Evolutionary conservation across 2,329 filamentous ascomycete species (phyloP).

Genomic region (Leptographium radiaticola): DNA sequence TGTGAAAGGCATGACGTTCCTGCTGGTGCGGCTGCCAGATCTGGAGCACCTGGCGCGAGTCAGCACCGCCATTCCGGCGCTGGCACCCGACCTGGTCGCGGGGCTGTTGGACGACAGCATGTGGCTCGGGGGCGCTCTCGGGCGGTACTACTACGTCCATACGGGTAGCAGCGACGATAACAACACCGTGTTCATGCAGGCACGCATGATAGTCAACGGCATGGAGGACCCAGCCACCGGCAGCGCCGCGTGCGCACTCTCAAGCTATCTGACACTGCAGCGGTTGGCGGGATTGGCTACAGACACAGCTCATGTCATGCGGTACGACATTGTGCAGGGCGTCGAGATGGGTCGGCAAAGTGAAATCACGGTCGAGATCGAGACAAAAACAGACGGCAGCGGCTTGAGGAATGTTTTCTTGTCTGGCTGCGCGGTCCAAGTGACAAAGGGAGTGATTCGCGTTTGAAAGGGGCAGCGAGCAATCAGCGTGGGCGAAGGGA

Average conservation of each 20-base stretch:
- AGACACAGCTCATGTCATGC: conserved; percentile 9
- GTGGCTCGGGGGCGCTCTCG: conserved; percentile 41
- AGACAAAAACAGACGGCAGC: neutral
- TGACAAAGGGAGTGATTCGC: conserved; percentile 9
- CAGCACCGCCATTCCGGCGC: conserved; percentile 14
- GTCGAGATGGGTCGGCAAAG: conserved; percentile 53
- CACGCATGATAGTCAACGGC: conserved; percentile 43
- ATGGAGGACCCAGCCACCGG: conserved; percentile 51
- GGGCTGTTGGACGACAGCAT: conserved; percentile 33
- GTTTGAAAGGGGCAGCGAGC: no score
- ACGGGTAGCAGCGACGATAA: conserved; percentile 5
- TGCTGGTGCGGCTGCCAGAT: conserved; percentile 48
- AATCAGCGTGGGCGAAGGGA: no score
- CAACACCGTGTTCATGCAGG: conserved; percentile 28
- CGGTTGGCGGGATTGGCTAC: conserved; percentile 17
- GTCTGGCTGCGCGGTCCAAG: conserved; percentile 17
- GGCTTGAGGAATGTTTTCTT: conserved; percentile 16
- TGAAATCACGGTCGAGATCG: conserved; percentile 7
- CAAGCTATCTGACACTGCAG: conserved; percentile 37
- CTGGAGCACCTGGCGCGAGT: conserved; percentile 42
- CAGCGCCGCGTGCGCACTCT: conserved; percentile 45
- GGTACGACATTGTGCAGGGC: conserved; percentile 47
- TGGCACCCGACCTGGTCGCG: conserved; percentile 18
- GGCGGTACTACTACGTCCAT: conserved; percentile 46
- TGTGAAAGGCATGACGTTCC: conserved; percentile 62